These are phyloP conservation scores for Arxiozyma bovina DNA, from an alignment of 1,139 yeast species.

Conservation along the genomic window DNA sequence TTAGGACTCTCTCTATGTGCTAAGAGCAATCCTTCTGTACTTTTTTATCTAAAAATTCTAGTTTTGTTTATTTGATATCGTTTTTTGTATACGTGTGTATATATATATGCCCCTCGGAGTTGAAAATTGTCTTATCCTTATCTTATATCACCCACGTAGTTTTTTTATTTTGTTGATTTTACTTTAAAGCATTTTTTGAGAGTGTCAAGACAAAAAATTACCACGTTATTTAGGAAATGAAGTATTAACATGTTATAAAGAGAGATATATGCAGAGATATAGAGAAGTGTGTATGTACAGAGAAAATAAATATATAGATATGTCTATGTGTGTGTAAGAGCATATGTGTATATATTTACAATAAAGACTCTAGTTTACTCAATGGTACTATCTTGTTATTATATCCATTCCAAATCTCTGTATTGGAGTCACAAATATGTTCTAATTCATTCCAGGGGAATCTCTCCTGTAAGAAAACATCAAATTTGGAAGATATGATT, in stretches of 20 bases:
- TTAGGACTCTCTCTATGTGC: not conserved
- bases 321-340: not conserved
- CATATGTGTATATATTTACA: not conserved
- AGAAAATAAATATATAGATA: too few species aligned
- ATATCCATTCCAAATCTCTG: slow-evolving; percentile 30
- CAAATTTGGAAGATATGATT: slow-evolving; percentile 19
- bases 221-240: not conserved
- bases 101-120: not conserved
- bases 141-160: not conserved
- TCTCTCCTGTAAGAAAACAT: slow-evolving; percentile 36
- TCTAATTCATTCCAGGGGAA: slow-evolving; percentile 44
- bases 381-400: slow-evolving; percentile 29
- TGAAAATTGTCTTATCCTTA: too few species aligned
- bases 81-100: too few species aligned
- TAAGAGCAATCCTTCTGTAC: not conserved
- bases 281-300: not conserved
- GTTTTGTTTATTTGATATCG: not conserved
- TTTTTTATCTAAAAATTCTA: too few species aligned
- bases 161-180: not conserved
- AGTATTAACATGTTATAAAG: too few species aligned
- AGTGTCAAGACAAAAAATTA: not conserved
- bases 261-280: not conserved
- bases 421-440: slow-evolving; percentile 28
- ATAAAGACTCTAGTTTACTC: slow-evolving; percentile 25
- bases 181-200: too few species aligned